Conservation (phyloP, 495 filamentous ascomycete genomes). For the Xylaria sp. region DNA sequence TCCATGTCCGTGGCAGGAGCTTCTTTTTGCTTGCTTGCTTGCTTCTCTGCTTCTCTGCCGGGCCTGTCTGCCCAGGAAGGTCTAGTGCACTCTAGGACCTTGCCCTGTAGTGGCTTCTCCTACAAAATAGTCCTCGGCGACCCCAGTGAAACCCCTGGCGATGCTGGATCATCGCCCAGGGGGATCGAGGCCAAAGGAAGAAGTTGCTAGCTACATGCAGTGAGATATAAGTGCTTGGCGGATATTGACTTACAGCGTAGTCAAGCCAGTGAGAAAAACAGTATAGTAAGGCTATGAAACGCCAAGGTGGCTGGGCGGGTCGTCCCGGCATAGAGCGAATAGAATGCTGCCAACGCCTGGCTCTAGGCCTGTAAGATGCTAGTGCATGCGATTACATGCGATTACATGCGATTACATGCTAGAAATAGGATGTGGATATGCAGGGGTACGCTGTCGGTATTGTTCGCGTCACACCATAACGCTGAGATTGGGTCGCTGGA, state of each 20-base stretch:
- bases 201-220: conserved; percentile 4
- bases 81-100: neutral
- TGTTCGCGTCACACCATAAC: conserved; percentile 7
- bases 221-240: neutral
- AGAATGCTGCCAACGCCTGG: conserved; percentile 6
- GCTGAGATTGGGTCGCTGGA: neutral
- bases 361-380: neutral
- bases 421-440: conserved; percentile 24
- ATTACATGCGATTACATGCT: no score
- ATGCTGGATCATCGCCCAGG: neutral
- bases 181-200: conserved; percentile 4
- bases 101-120: neutral
- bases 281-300: conserved; percentile 12
- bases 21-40: conserved; percentile 11
- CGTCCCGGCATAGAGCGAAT: conserved; percentile 23
- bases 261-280: conserved; percentile 2
- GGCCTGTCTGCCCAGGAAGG: neutral
- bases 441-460: conserved; percentile 11
- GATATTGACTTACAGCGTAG: neutral
- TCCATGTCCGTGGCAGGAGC: conserved; percentile 7
- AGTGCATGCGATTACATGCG: no score
- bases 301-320: conserved; percentile 11
- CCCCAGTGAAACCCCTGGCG: conserved; percentile 20
- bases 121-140: neutral
- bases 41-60: no score